phyloP scores from a whole-genome alignment of 2,329 filamentous ascomycete genomes.

The Aspergillus sp. region DNA sequence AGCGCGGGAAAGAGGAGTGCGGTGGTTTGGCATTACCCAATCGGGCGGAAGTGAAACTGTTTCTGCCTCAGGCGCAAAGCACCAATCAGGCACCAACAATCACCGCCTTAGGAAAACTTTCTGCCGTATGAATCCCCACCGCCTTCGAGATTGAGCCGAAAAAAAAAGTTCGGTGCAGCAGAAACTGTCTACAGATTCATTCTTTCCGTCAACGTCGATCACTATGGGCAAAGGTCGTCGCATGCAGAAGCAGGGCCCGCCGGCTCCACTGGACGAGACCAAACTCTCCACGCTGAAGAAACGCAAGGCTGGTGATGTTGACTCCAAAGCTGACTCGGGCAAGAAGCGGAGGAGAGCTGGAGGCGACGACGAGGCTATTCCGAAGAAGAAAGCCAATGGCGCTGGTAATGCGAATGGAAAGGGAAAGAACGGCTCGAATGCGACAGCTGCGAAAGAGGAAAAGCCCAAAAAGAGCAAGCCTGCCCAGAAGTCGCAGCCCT shows the following conservation, averaged over 20 bases:
- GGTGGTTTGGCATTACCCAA: slow-evolving; percentile 10
- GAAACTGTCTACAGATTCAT: slow-evolving; percentile 2
- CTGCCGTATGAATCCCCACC: slow-evolving; percentile 19
- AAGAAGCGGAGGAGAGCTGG: slow-evolving; percentile 56
- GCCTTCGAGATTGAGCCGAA: slow-evolving; percentile 17
- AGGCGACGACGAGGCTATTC: slow-evolving; percentile 32
- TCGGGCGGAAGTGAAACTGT: slow-evolving; percentile 9
- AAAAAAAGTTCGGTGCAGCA: slow-evolving; percentile 19
- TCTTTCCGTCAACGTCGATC: no score
- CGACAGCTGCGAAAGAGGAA: slow-evolving; percentile 17
- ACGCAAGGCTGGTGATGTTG: slow-evolving; percentile 68
- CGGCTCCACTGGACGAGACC: slow-evolving; percentile 67
- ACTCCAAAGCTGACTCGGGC: slow-evolving; percentile 42
- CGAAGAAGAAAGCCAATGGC: slow-evolving; percentile 35
- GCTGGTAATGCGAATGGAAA: slow-evolving; percentile 17
- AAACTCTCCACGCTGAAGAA: slow-evolving; percentile 57
- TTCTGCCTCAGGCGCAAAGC: slow-evolving; percentile 2
- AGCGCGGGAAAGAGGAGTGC: slow-evolving; percentile 1
- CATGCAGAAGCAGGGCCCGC: slow-evolving; percentile 91
- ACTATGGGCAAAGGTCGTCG: slow-evolving; percentile 82
- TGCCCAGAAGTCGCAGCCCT: slow-evolving; percentile 31
- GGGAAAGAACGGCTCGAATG: slow-evolving; percentile 18
- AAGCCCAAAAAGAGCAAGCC: slow-evolving; percentile 21
- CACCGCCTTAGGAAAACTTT: slow-evolving; percentile 15
- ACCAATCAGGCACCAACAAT: background rate